Base-by-base conservation (phyloP, 768 basidiomycete species). In the Boletus barrowsii region DNA sequence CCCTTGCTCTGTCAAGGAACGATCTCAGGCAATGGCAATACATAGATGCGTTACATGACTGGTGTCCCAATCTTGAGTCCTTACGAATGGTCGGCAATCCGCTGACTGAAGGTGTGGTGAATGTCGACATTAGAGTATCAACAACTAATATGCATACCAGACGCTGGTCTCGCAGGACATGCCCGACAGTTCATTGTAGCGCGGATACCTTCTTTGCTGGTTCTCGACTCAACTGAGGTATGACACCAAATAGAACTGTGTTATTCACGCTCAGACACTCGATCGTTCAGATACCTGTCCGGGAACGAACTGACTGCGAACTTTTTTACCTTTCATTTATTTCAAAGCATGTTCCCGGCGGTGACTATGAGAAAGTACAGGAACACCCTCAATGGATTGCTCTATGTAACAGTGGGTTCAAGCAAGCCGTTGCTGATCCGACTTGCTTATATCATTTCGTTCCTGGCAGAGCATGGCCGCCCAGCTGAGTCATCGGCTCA, bases 221-320 rank as follows among this genome's bases (percentile, higher is more conserved):
- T 64, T 35, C 78, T 93, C 36, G 88, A 94, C 68, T 86, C 84
- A 42, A 78, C 83, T 46, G 59, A 62, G 60, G 88, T 88, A 68
- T 62, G 84, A 53, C 54, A 30, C 37, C 39, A 39, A 18, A 29
- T 42, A 24, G n/a, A 55, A 47, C 52, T 29, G 44, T 32, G 43
- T 55, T 42, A 24, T 46, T 42, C 33, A 47, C 37, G 39, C 61
- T 66, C 36, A 64, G 22, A 46, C 39, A 42, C 42, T 36, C 24
- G 26, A 30, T 44, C 17, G 10, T 50, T 56, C 59, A 93, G 90
- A 81, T 94, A 42, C 80, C 86, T 10, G 58, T 67, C 10, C 83
- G 79, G 58, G 90, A 93, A 67, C 79, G 93, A 39, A 74, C 71
- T n/a, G 93, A 95, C 62, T 82, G 84, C 46, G 93, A 96, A 69